Evolutionary conservation across 2,329 filamentous ascomycete species (phyloP), one percentile per base, ranked within the genome.

Genomic region (Chaetomiaceae sp.): DNA sequence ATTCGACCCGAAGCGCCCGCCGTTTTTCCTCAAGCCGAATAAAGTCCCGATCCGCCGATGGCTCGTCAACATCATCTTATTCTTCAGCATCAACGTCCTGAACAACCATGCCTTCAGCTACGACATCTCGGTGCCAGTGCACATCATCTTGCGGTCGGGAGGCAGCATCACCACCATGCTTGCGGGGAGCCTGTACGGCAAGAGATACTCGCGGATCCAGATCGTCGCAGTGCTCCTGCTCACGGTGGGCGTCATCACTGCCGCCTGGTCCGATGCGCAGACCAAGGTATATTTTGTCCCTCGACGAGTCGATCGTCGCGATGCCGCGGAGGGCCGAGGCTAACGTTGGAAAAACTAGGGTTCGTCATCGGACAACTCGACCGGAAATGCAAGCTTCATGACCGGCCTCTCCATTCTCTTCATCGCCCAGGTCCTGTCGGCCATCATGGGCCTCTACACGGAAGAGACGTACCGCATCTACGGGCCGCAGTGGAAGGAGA

Each of bases 31-130:
- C 39, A 82, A 81, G 50, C 81, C 81, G 16, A 90, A 91, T 58
- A 83, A 82, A 45, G 89, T 97, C 4, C 93, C 93, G 0, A 74
- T 97, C 48, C 77, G 78, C 42, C 86, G 89, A 65, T 97, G 93
- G 91, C 65, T 88, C 44, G 75, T 92, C 63, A 96, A 95, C 65
- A 96, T 96, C 37, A 73, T 86, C 4, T 80, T 96, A 60, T 97
- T 97, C 70, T 93, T 95, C 67, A 80, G 81, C 55, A 93, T 99
- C 70, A 99, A 97, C 63, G 82, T 97, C 51, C 73, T 99, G 64
- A 99, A 99, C 71, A 99, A 99, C 63, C 92, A 92, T 75, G 93
- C 92, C 6, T 99, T 99, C 68, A 91, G 89, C 56, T 99, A 96
- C 71, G 85, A 90, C 61, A 97, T 99, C 50, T 96, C 90, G 6